These are phyloP conservation scores for Mycena polygramma DNA, from an alignment of 768 basidiomycete genomes.

Conservation along the genomic window DNA sequence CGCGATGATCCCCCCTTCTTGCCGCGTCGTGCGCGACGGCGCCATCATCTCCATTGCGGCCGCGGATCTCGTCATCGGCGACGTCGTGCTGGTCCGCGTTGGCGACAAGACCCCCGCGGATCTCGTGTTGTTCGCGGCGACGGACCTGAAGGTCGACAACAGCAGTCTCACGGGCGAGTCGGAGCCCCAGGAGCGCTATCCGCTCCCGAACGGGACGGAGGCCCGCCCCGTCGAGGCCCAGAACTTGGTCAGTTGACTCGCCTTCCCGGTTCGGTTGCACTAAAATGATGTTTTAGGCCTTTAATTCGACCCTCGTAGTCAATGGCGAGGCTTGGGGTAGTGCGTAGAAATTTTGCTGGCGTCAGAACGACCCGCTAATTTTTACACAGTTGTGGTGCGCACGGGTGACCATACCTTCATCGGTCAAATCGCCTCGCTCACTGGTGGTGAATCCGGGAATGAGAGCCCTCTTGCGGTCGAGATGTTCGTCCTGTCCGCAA, in stretches of 20 bases:
- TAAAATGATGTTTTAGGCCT: constrained; percentile 58
- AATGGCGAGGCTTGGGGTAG: constrained; percentile 82
- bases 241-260: constrained; percentile 61
- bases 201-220: constrained; percentile 60
- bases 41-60: constrained; percentile 69
- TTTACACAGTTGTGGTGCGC: constrained; percentile 66
- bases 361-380: background rate
- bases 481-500: constrained; percentile 57
- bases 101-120: constrained; percentile 83
- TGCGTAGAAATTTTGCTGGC: constrained; percentile 45
- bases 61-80: constrained; percentile 74
- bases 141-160: constrained; percentile 79
- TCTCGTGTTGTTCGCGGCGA: constrained; percentile 68
- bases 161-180: constrained; percentile 80
- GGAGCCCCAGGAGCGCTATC: constrained; percentile 72
- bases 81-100: constrained; percentile 71
- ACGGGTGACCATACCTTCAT: constrained; percentile 78
- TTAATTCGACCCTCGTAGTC: constrained; percentile 77
- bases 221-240: constrained; percentile 72
- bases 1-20: constrained; percentile 80
- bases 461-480: constrained; percentile 75
- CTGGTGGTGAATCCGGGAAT: constrained; percentile 74
- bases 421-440: constrained; percentile 77
- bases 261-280: background rate
- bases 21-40: constrained; percentile 72